Base-by-base conservation (phyloP, 768 basidiomycete species). In the Mycena maculata region DNA sequence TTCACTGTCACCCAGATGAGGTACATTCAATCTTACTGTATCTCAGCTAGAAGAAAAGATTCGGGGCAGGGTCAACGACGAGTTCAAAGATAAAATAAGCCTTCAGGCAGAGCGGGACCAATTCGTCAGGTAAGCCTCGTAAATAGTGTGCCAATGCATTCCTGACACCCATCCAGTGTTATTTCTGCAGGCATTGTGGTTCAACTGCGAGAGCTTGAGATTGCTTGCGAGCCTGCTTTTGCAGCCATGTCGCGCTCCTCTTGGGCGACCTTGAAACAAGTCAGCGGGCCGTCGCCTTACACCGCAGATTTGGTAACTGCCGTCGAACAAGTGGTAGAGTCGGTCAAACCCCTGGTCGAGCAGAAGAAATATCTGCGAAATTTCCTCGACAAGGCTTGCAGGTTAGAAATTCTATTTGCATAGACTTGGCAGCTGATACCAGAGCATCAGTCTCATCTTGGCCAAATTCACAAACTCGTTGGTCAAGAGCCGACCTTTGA, bases 301-400 rank as follows among this genome's bases (percentile, higher is more conserved):
- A 86, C 94, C 5, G 82, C 82, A 6, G 96, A 97, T 54, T 80
- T 99, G 20, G 86, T 92, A 4, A 87, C 85, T 52, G 88, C 88
- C 0, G 84, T 92, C 27, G 92, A 94, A 70, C 87, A 90, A 73
- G 88, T 96, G 10, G 84, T 90, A 3, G 94, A 94, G 52, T 80
- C 85, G 15, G 87, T 97, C 57, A 90, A 92, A 66, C 90, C 92
- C 3, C 83, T 92, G 11, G 85, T 99, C 12, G 96, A 99, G 78
- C 93, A 95, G 73, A 98, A 98, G 86, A 98, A 95, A 75, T 99
- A 96, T 78, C 76, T 95, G 45, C 84, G 95, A 59, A 99, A 96
- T 79, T 89, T 96, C 76, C 88, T 96, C 56, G 98, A 99, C 76
- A 98, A 98, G 77, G 91, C 92, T 11, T 92, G 92, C 62, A 94